Evolutionary conservation across 2,329 filamentous ascomycete species (phyloP).

Genomic region (Zymoseptoria brevis): DNA sequence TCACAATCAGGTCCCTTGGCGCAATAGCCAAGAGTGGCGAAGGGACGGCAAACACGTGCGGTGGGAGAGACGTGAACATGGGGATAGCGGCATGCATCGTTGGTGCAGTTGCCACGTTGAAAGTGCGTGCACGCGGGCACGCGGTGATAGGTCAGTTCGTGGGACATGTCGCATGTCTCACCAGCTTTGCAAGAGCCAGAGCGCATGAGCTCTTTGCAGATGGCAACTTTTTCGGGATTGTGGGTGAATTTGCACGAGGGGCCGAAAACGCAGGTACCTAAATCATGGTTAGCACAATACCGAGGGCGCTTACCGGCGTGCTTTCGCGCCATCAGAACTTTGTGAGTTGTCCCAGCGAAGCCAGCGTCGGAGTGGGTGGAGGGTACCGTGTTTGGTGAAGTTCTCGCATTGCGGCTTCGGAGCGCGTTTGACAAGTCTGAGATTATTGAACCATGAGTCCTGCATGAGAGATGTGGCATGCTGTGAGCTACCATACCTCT

Average conservation of each 20-base stretch:
- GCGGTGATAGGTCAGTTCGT: conserved; percentile 74
- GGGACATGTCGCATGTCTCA: conserved; percentile 79
- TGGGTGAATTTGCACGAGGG: conserved; percentile 73
- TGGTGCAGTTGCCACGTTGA: conserved; percentile 81
- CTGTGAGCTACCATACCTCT: conserved; percentile 14
- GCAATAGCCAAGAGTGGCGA: conserved; percentile 84
- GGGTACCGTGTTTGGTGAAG: conserved; percentile 30
- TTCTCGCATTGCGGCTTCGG: conserved; percentile 25
- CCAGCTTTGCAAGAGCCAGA: conserved; percentile 71
- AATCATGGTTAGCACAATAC: neutral
- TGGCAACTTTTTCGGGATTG: conserved; percentile 76
- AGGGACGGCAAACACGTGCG: conserved; percentile 73
- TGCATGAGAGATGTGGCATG: neutral
- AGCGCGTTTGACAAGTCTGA: conserved; percentile 10
- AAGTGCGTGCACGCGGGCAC: conserved; percentile 86
- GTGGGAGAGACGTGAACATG: conserved; percentile 69
- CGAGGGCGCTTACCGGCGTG: conserved; percentile 15
- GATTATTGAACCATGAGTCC: conserved; percentile 2
- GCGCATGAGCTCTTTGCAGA: conserved; percentile 80
- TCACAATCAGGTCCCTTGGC: conserved; percentile 68
- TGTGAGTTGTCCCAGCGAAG: conserved; percentile 2
- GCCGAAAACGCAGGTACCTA: conserved; percentile 80
- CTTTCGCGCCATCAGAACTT: conserved; percentile 6
- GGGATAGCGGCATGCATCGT: conserved; percentile 75
- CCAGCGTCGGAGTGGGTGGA: conserved; percentile 7